Base-by-base conservation (phyloP, 2,329 filamentous ascomycete genomes). In the Aaosphaeria pasadenensis region DNA sequence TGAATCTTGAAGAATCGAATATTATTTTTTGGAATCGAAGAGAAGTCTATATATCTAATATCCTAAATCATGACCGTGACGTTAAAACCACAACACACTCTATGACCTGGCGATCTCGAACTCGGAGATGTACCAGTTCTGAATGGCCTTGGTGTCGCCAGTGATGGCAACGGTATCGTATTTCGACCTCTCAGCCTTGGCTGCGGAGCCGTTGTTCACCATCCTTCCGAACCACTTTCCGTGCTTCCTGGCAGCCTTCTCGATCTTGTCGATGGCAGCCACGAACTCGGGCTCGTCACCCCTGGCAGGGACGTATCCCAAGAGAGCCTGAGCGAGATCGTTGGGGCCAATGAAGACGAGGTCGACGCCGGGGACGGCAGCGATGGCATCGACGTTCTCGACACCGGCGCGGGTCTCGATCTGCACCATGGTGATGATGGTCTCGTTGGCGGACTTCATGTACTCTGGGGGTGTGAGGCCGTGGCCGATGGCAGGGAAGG, bases 361-460 rank as follows among this genome's bases (percentile, higher is more conserved):
- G 51, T 87, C 84, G 24, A 87, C 73, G 4, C 81, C 81, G 4
- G 81, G 69, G 24, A 84, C 72, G 17, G 77, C 74, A 39, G 82
- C 82, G 63, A 87, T 87, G 42, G 79, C 80, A 32, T 86, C 82
- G 1, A 86, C 70, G 45, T 77, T 76, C 42, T 75, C 77, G 11
- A 87, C 70, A 1, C 83, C 83, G 62, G 85, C 83, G 51, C 74
- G 72, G 0, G 84, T 86, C 70, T 87, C 84, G 45, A 87, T 86
- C 64, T 87, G 84, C 7, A 86, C 81, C 70, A 86, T 84, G 11
- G 81, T 85, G 49, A 87, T 62, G 24, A 87, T 73, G 30, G 75
- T 75, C 6, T 75, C 73, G 58, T 83, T 83, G 42, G 80, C 80
- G 38, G 80, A 74, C 55, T 80, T 75, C 44, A 83, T 74, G 53